These are phyloP conservation scores for Gossypium schwendimanii DNA, from an alignment of 441 rosid genomes.

Conservation along the genomic window DNA sequence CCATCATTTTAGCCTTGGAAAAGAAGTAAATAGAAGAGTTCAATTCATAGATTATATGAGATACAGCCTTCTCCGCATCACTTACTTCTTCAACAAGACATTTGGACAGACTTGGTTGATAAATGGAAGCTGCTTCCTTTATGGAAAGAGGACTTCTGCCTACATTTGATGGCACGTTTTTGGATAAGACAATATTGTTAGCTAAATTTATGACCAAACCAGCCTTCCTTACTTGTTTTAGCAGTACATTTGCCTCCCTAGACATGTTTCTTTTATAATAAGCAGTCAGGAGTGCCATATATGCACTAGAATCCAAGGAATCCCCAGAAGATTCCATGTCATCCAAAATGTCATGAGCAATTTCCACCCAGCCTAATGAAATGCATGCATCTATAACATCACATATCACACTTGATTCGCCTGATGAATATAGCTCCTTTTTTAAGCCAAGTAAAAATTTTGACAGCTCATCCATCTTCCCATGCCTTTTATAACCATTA, in stretches of 20 bases:
- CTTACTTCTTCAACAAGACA: conserved; percentile 35
- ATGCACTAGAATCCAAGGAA: conserved; percentile 28
- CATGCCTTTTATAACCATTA: conserved; percentile 44
- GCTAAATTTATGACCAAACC: conserved; percentile 34
- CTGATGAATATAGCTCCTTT: conserved; percentile 13
- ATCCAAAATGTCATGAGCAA: conserved; percentile 84
- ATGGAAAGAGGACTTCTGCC: conserved; percentile 18
- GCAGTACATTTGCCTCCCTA: conserved; percentile 51
- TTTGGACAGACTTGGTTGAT: conserved; percentile 32
- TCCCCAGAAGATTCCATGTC: conserved; percentile 50
- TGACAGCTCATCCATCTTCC: conserved; percentile 45
- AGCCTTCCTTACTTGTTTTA: conserved; percentile 44
- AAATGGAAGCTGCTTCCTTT: conserved; percentile 8
- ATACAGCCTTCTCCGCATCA: conserved; percentile 25
- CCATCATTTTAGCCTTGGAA: conserved; percentile 76
- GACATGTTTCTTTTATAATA: conserved; percentile 43
- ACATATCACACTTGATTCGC: conserved; percentile 32
- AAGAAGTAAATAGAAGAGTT: conserved; percentile 74
- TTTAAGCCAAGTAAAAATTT: conserved; percentile 38
- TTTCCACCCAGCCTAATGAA: conserved; percentile 56
- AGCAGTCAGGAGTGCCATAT: conserved; percentile 42
- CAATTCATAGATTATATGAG: conserved; percentile 40
- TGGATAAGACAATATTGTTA: conserved; percentile 21
- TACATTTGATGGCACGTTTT: conserved; percentile 19
- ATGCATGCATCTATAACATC: conserved; percentile 56